Base-by-base conservation (phyloP, 2,329 filamentous ascomycete genomes). In the Xylaria sp. region DNA sequence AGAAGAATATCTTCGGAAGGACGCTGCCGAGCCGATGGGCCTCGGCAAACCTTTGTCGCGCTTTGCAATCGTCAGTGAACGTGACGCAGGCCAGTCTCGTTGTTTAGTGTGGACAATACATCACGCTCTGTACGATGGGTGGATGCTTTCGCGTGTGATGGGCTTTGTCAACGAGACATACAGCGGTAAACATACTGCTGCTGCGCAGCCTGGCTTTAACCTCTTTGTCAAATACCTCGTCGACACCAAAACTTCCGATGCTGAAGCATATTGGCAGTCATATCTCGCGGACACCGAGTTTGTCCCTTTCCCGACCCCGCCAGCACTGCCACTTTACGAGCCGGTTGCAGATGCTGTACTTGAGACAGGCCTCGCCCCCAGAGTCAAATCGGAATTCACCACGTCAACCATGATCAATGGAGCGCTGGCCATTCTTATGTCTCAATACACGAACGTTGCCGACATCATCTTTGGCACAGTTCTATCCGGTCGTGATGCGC, bases 21-120 rank as follows among this genome's bases (percentile, higher is more conserved):
- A 54, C 25, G 51, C 51, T 6, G 15, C 51, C 13, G 25, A 54
- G 1, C 51, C 25, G 18, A 54, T 54, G 51, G 51, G 51, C 1
- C 12, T 33, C 15, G 51, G 51, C 13, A 54, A 33, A 18, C 51
- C 13, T 31, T 54, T 54, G 15, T 54, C 51, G 4, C 51, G 51
- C 12, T 54, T 54, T 33, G 51, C 51, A 2, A 54, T 54, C 15
- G 51, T 54, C 15, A n/a, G 15, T 31, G 51, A 54, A 33, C 12
- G 18, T 12, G 28, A 10, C n/a, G 51, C 25, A n/a, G 33, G 51
- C 13, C 51, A 54, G 33, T 33, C 51, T 54, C 25, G 15, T 15
- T 54, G 51, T 33, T n/a, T 54, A 9, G 51, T 54, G 51, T 54
- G 51, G 51, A 54, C 51, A 28, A 54, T 54, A 31, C 51, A 54